Conservation (phyloP, 2,329 filamentous ascomycete species). For the Keithomyces neogunnii region DNA sequence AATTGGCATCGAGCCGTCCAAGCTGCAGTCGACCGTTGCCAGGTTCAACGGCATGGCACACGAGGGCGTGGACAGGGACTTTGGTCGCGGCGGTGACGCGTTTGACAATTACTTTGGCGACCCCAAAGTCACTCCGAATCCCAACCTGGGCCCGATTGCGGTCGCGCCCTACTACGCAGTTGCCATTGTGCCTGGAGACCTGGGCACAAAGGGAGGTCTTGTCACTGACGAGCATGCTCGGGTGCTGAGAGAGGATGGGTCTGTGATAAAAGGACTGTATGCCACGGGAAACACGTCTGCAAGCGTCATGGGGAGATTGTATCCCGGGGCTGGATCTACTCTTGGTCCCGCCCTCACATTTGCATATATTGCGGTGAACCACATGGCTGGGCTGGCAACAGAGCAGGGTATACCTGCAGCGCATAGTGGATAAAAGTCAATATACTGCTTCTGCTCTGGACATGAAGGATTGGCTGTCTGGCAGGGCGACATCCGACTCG, state of each 20-base stretch:
- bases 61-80: not conserved
- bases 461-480: too few species aligned
- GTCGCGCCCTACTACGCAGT: not conserved
- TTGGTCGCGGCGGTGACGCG: not conserved
- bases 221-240: not conserved
- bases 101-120: not conserved
- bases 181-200: not conserved
- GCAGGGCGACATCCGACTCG: too few species aligned
- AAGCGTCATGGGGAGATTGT: not conserved
- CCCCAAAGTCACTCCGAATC: not conserved
- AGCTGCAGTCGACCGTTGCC: not conserved
- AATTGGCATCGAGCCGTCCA: not conserved
- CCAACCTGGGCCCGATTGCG: not conserved
- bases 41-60: not conserved
- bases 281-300: not conserved
- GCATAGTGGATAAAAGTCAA: too few species aligned
- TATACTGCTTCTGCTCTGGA: too few species aligned
- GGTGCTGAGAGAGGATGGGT: not conserved
- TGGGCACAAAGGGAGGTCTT: not conserved
- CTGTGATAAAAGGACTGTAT: not conserved
- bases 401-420: too few species aligned
- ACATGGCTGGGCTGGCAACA: not conserved
- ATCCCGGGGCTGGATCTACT: not conserved
- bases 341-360: not conserved
- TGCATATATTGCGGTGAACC: not conserved